phyloP scores from a whole-genome alignment of 2,329 filamentous ascomycete genomes.

The Coniochaeta sp. region DNA sequence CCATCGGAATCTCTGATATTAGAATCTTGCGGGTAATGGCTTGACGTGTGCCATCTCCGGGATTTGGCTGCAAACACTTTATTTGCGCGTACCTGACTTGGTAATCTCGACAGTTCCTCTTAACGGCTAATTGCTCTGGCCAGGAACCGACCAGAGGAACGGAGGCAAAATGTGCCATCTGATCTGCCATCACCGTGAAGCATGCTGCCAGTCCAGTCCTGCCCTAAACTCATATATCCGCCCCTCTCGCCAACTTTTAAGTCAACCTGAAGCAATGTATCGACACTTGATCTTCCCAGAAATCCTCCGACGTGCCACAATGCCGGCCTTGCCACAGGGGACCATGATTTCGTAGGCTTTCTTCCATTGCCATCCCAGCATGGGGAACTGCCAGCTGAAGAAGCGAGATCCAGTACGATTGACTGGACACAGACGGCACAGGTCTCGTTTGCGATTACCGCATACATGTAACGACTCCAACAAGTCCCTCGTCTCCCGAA shows the following conservation, averaged over 20 bases:
- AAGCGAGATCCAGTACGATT: neutral
- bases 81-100: neutral
- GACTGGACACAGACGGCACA: neutral
- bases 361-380: neutral
- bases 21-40: neutral
- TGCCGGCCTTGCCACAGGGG: neutral
- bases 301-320: neutral
- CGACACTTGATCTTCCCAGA: neutral
- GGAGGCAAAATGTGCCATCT: neutral
- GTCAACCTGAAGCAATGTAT: neutral
- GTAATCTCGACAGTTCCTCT: neutral
- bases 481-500: neutral
- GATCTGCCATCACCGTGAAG: neutral
- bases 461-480: neutral
- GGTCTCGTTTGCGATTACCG: neutral
- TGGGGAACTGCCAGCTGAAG: neutral
- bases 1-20: neutral
- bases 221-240: neutral
- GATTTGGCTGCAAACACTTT: neutral
- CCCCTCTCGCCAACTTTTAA: neutral
- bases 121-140: neutral
- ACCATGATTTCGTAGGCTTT: neutral
- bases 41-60: neutral
- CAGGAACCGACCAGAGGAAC: neutral
- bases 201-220: neutral